phyloP scores from a whole-genome alignment of 192 early-diverging fungal genomes.

The Umbelopsis isabellina region DNA sequence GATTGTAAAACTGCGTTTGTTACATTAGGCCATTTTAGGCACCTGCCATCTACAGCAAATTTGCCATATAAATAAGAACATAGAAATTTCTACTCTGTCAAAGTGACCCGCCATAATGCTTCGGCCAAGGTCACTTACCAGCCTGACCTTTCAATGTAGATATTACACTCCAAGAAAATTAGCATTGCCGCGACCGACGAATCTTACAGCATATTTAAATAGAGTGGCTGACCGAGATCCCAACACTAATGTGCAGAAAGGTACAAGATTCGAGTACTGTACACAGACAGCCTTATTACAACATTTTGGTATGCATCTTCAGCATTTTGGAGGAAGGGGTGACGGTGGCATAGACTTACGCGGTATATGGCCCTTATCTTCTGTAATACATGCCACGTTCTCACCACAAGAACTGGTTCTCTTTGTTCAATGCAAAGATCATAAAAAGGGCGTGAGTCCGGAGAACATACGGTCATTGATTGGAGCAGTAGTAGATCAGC shows the following conservation, averaged over 20 bases:
- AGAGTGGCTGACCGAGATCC: slow-evolving; percentile 5
- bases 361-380: slow-evolving; percentile 19
- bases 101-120: too few species aligned
- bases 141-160: neutral
- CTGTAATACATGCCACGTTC: neutral
- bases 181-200: neutral
- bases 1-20: neutral
- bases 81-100: too few species aligned
- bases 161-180: slow-evolving; percentile 8
- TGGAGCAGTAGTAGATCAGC: slow-evolving; percentile 5
- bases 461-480: slow-evolving; percentile 26
- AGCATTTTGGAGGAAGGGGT: slow-evolving; percentile 24
- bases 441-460: slow-evolving; percentile 26
- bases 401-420: neutral
- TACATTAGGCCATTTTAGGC: too few species aligned
- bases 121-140: neutral
- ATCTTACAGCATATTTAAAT: neutral
- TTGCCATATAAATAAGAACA: too few species aligned
- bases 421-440: slow-evolving; percentile 29
- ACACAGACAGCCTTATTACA: slow-evolving; percentile 1
- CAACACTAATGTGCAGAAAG: slow-evolving; percentile 13
- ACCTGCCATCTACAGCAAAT: too few species aligned
- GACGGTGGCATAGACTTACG: slow-evolving; percentile 32
- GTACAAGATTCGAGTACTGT: slow-evolving; percentile 29
- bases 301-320: slow-evolving; percentile 20